Percentiles rank a stretch among this genome's conserved stretches.
phyloP scores from a whole-genome alignment of 2,329 filamentous ascomycete genomes.

The Aspergillus aculeatus region DNA sequence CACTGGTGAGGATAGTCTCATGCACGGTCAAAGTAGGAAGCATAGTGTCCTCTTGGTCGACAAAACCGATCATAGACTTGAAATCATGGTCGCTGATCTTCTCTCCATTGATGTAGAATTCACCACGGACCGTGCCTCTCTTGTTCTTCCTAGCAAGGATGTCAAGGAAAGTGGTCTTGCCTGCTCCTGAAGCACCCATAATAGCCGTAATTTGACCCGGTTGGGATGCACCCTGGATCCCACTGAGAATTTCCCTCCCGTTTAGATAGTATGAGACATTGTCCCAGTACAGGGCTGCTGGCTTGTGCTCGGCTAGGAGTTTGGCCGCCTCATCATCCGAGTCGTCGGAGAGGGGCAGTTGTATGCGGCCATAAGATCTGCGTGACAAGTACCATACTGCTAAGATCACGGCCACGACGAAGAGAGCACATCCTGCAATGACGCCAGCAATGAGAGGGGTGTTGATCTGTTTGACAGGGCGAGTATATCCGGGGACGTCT shows the following conservation, averaged over 20 bases:
- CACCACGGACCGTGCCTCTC: slow-evolving; percentile 71
- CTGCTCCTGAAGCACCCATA: slow-evolving; percentile 96
- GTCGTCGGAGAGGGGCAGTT: slow-evolving; percentile 77
- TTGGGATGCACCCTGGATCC: slow-evolving; percentile 80
- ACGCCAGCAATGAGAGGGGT: slow-evolving; percentile 92
- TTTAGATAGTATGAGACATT: slow-evolving; percentile 85
- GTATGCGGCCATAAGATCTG: slow-evolving; percentile 64
- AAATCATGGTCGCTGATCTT: slow-evolving; percentile 82
- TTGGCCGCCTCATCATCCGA: slow-evolving; percentile 84
- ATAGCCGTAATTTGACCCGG: slow-evolving; percentile 96
- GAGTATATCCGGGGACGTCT: slow-evolving; percentile 85
- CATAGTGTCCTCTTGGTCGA: slow-evolving; percentile 98
- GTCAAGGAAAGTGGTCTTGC: slow-evolving; percentile 95
- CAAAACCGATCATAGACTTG: slow-evolving; percentile 89
- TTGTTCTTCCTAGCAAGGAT: slow-evolving; percentile 98
- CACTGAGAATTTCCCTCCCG: slow-evolving; percentile 78
- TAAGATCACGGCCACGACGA: slow-evolving; percentile 83
- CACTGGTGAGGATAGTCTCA: slow-evolving; percentile 94
- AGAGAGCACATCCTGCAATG: slow-evolving; percentile 81
- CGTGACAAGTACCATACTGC: slow-evolving; percentile 84
- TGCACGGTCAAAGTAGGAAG: slow-evolving; percentile 93
- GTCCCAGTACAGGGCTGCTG: slow-evolving; percentile 82
- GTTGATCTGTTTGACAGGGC: slow-evolving; percentile 91
- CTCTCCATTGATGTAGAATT: slow-evolving; percentile 92
- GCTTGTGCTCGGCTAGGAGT: slow-evolving; percentile 87